phyloP scores from a whole-genome alignment of 2,329 filamentous ascomycete genomes.

The Passalora sequoiae region DNA sequence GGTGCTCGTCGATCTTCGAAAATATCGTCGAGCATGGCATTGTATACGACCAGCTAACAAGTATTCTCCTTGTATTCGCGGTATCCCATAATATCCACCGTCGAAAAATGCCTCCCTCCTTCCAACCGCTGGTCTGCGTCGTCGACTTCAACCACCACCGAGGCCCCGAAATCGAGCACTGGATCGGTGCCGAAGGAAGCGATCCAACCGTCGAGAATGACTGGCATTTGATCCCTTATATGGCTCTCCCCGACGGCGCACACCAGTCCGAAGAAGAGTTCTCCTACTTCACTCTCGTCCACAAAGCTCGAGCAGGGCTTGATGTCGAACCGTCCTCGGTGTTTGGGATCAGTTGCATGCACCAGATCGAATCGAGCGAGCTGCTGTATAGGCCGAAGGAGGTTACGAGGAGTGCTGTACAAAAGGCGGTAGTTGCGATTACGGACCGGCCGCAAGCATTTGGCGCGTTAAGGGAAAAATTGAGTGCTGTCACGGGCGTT shows the following conservation, averaged over 20 bases:
- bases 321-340: slow-evolving; percentile 48
- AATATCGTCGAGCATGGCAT: not conserved
- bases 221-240: slow-evolving; percentile 89
- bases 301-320: slow-evolving; percentile 38
- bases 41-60: too few species aligned
- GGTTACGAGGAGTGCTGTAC: slow-evolving; percentile 94
- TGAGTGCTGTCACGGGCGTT: slow-evolving; percentile 84
- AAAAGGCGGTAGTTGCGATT: slow-evolving; percentile 95
- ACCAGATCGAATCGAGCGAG: slow-evolving; percentile 76
- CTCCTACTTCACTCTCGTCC: slow-evolving; percentile 84
- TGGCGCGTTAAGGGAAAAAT: slow-evolving; percentile 80
- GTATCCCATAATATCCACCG: too few species aligned
- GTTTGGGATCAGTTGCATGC: slow-evolving; percentile 92
- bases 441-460: slow-evolving; percentile 86
- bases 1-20: too few species aligned
- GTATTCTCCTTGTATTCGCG: too few species aligned
- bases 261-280: slow-evolving; percentile 95
- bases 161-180: slow-evolving; percentile 89
- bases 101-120: slow-evolving; percentile 21
- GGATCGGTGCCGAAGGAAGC: slow-evolving; percentile 72
- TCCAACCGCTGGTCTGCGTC: slow-evolving; percentile 47
- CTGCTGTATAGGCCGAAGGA: slow-evolving; percentile 76
- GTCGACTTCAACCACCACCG: slow-evolving; percentile 52
- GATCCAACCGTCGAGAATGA: slow-evolving; percentile 81
- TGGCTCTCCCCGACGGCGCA: slow-evolving; percentile 92